A percentile compares a stretch with the other conserved stretches of the same genome.
phyloP scores from a whole-genome alignment of 495 filamentous ascomycete species.

The Chaetomium fimeti region DNA sequence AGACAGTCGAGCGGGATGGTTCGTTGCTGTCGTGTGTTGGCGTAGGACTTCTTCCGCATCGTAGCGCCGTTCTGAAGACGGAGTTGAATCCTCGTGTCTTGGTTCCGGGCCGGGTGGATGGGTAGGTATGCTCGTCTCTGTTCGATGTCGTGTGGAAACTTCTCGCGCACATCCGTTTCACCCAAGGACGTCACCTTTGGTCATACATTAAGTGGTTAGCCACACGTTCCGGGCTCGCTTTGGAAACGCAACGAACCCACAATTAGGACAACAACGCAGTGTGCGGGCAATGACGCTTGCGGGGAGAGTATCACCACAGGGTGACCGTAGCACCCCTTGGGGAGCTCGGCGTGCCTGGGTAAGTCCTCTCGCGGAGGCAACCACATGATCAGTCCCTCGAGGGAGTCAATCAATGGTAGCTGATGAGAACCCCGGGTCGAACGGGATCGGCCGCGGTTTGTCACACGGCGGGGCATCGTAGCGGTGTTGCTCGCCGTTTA shows the following conservation, averaged over 20 bases:
- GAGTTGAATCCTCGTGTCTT: neutral
- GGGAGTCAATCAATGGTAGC: neutral
- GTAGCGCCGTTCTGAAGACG: neutral
- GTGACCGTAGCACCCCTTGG: neutral
- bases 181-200: constrained; percentile 1
- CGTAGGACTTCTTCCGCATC: neutral
- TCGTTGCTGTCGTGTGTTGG: neutral
- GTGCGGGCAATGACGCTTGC: neutral
- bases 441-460: neutral
- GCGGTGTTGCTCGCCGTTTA: no score
- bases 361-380: neutral
- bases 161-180: neutral
- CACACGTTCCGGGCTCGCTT: neutral
- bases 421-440: neutral
- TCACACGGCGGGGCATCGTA: no score
- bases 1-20: neutral
- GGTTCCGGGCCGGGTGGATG: neutral
- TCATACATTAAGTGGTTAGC: neutral
- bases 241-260: neutral
- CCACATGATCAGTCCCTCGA: constrained; percentile 4
- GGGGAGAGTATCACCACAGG: constrained; percentile 7
- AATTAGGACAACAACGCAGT: neutral
- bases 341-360: neutral
- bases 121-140: neutral
- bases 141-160: neutral